Evolutionary conservation across 208 protist species (phyloP).

Genomic region (Leptomonas pyrrhocoris): DNA sequence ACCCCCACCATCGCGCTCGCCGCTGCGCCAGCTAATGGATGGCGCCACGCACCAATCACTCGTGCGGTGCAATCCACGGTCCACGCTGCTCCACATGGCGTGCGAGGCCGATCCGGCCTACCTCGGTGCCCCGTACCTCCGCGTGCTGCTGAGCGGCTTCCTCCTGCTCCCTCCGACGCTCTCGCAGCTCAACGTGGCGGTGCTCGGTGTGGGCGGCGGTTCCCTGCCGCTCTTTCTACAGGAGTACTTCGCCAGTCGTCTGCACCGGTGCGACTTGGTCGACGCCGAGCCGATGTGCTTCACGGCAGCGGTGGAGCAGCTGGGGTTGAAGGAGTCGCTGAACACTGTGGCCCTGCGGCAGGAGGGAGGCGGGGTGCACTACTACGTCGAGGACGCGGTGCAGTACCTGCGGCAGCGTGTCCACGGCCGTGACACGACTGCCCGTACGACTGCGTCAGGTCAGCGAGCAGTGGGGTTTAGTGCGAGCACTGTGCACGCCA

Average conservation of each 20-base stretch:
- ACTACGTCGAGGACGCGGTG: constrained; percentile 48
- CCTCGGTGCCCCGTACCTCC: constrained; percentile 82
- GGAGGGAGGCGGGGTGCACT: constrained; percentile 40
- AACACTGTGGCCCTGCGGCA: constrained; percentile 24
- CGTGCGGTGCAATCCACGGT: constrained; percentile 71
- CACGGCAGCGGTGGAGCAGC: constrained; percentile 68
- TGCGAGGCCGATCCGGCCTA: constrained; percentile 65
- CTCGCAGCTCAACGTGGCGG: constrained; percentile 58
- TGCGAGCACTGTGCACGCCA: constrained; percentile 2
- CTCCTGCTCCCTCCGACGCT: constrained; percentile 55
- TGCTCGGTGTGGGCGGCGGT: constrained; percentile 84
- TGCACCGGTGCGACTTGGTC: constrained; percentile 72
- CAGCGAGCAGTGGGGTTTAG: no score
- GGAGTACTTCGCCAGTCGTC: constrained; percentile 56
- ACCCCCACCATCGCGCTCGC: constrained; percentile 12
- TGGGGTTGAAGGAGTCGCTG: constrained; percentile 66
- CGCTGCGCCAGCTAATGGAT: constrained; percentile 58
- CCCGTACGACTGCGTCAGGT: no score
- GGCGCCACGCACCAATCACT: constrained; percentile 81
- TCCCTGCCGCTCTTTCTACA: constrained; percentile 79
- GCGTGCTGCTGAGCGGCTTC: constrained; percentile 75
- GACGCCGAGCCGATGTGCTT: constrained; percentile 82
- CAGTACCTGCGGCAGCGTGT: constrained; percentile 36
- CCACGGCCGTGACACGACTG: no score
- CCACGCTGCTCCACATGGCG: constrained; percentile 44